Evolutionary conservation across 192 early-diverging fungal species (phyloP).

Genomic region (Umbelopsis isabellina): DNA sequence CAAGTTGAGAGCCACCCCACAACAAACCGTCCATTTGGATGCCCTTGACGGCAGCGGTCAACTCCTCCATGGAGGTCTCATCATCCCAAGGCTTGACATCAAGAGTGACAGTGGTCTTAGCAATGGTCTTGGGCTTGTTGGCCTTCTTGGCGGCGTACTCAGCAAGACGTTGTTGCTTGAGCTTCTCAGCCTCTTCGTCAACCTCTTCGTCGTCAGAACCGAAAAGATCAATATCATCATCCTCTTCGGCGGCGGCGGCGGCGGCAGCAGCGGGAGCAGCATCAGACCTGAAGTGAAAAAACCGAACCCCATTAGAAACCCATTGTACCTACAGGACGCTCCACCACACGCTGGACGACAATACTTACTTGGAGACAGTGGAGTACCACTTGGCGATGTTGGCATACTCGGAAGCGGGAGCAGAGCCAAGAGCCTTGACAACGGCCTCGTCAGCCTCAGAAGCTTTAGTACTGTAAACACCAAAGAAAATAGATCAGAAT

Average conservation of each 20-base stretch:
- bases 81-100: constrained; percentile 99
- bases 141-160: constrained; percentile 94
- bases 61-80: constrained; percentile 84
- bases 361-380: constrained; percentile 38
- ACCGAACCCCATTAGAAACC: neutral
- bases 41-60: constrained; percentile 71
- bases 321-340: neutral
- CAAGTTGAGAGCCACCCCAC: constrained; percentile 83
- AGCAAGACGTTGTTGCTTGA: constrained; percentile 86
- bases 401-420: constrained; percentile 40
- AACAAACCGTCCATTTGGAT: constrained; percentile 88
- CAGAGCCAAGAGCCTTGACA: constrained; percentile 40
- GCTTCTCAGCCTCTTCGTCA: constrained; percentile 87
- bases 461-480: constrained; percentile 22
- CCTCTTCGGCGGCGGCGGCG: constrained; percentile 77
- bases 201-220: constrained; percentile 93
- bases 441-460: constrained; percentile 36
- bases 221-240: constrained; percentile 96
- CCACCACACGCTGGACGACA: neutral
- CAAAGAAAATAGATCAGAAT: constrained; percentile 10
- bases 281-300: constrained; percentile 50
- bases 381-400: constrained; percentile 39
- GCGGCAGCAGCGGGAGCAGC: constrained; percentile 51
- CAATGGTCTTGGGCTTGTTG: constrained; percentile 81
- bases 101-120: constrained; percentile 91